These are phyloP conservation scores for Triticum timopheevii DNA, from an alignment of 176 grass and related monocot species.

Conservation along the genomic window DNA sequence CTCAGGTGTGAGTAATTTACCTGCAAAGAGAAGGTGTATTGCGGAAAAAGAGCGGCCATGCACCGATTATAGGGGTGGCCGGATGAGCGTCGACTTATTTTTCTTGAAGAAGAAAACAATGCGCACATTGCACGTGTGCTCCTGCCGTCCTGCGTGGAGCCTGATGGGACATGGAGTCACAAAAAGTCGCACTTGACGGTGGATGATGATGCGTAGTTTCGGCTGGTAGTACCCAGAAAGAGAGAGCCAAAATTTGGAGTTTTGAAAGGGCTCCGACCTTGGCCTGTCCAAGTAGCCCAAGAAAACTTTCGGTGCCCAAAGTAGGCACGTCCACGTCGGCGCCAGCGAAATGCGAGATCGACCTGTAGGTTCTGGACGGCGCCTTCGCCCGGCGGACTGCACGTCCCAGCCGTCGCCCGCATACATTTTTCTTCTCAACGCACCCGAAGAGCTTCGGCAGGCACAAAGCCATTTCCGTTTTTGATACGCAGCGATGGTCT, in stretches of 20 bases:
- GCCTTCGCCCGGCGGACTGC: background rate
- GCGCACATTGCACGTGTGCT: slow-evolving; percentile 16
- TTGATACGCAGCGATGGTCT: background rate
- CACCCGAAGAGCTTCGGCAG: background rate
- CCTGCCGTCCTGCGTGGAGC: background rate
- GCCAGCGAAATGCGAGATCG: slow-evolving; percentile 4
- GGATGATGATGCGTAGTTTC: background rate
- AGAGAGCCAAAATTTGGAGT: background rate
- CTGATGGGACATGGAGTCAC: slow-evolving; percentile 2
- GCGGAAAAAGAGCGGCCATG: background rate
- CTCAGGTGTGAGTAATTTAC: background rate
- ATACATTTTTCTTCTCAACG: background rate
- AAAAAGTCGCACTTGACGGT: background rate
- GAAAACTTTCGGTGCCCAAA: slow-evolving; percentile 40
- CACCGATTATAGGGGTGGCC: background rate
- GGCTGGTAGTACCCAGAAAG: background rate
- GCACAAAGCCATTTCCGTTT: background rate
- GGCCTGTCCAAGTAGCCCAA: background rate
- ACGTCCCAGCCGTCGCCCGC: background rate
- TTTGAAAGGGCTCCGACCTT: background rate
- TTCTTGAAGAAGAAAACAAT: background rate
- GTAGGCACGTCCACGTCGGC: slow-evolving; percentile 32
- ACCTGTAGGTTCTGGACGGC: background rate
- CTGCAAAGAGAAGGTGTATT: background rate
- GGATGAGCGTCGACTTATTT: background rate